Evolutionary conservation across 2,329 filamentous ascomycete genomes (phyloP), one percentile per base, ranked within the genome.

Genomic region (Fusarium pseudonygamai): DNA sequence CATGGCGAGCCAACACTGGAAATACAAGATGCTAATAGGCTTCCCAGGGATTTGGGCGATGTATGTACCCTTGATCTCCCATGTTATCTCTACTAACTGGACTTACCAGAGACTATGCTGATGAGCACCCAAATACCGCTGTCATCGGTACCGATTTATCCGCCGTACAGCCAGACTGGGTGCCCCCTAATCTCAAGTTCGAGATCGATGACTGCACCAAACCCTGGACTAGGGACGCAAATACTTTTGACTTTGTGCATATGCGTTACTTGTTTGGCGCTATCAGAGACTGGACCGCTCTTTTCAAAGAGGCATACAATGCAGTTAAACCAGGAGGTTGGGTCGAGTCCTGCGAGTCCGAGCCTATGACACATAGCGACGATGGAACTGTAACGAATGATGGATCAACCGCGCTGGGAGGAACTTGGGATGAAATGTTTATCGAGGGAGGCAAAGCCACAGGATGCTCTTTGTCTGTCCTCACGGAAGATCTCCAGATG

Each of bases 251-350:
- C 22, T 69, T 58, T 15, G 53, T 70, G 7, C 65, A 70, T 20
- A 60, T 69, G 15, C 64, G 65, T 12, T 70, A 70, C 39, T 49
- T 70, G 6, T 64, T 70, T 14, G 65, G 64, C 3, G 65, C 64
- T 0, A 70, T 70, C 1, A 32, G 30, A 24, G 53, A 70, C 42
- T 69, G 65, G 67, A 36, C 20, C 2, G 32, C 64, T 4, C 59
- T 69, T 1, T 70, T 69, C 4, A 59, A 50, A 18, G 52, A 70
- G 15, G 67, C 64, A 3, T 69, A 64, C 26, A 56, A 42, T 4
- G 40, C 32, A 11, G 34, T 43, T 13, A 68, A 63, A 9, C 67
- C 64, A n/a, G 67, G 65, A 26, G 65, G 59, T 2, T 70, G 67
- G 67, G 53, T 70, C 4, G 65, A 70, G 30, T 64, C 67, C 1